Evolutionary conservation across 768 basidiomycete species (phyloP).

Genomic region (Tricholoma matsutake): DNA sequence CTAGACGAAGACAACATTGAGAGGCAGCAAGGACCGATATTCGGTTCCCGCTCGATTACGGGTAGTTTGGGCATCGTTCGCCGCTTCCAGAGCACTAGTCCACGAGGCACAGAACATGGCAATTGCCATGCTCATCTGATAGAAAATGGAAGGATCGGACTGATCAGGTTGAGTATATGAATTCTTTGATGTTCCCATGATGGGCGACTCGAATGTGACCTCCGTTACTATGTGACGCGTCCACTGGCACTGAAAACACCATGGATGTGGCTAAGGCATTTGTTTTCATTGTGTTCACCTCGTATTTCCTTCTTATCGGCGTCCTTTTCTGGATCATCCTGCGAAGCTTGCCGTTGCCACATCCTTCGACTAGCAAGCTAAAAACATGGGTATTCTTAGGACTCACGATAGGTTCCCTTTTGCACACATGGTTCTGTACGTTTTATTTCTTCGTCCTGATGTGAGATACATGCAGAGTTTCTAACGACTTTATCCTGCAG

Average conservation of each 20-base stretch:
- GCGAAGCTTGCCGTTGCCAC: neutral
- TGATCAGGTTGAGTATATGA: too few species aligned
- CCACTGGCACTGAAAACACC: neutral
- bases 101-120: neutral
- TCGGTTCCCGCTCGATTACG: too few species aligned
- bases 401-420: constrained; percentile 25
- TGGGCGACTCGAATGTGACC: too few species aligned
- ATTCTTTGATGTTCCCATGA: too few species aligned
- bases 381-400: constrained; percentile 13
- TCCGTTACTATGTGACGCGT: neutral
- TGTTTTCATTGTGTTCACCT: constrained; percentile 16
- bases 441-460: neutral
- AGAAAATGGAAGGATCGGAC: neutral
- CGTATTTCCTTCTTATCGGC: constrained; percentile 26
- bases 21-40: too few species aligned
- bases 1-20: too few species aligned
- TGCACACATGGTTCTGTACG: constrained; percentile 38
- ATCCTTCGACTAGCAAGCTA: neutral
- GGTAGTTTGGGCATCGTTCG: too few species aligned
- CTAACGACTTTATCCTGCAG: constrained; percentile 9
- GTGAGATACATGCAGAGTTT: neutral
- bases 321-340: constrained; percentile 20
- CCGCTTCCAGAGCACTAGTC: neutral
- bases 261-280: neutral
- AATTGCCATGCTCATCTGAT: too few species aligned